These are phyloP conservation scores for Suillus brevipes DNA, from an alignment of 768 basidiomycete genomes.

Conservation along the genomic window DNA sequence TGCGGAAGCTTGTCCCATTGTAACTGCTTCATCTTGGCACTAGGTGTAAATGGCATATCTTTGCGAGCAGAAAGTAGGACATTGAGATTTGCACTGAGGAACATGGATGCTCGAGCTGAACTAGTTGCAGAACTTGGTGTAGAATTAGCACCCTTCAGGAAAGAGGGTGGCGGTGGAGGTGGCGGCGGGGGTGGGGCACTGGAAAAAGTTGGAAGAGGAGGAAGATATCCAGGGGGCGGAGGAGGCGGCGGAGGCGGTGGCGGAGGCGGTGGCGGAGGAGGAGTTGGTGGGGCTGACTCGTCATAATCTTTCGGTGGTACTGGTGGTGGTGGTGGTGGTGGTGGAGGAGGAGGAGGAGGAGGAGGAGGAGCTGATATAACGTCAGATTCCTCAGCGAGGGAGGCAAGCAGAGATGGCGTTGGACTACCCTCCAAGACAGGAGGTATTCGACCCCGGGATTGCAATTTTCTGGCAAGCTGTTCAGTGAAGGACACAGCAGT, in stretches of 20 bases:
- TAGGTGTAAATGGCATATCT: conserved; percentile 81
- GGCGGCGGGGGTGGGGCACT: conserved; percentile 30
- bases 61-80: conserved; percentile 68
- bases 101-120: conserved; percentile 60
- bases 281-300: conserved; percentile 26
- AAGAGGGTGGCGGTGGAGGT: conserved; percentile 38
- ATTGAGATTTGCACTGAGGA: conserved; percentile 58
- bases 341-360: conserved; percentile 11
- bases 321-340: conserved; percentile 28
- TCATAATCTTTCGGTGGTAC: conserved; percentile 21
- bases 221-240: conserved; percentile 32
- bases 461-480: conserved; percentile 59
- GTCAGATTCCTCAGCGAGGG: conserved; percentile 43
- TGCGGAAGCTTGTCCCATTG: conserved; percentile 99
- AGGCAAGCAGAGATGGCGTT: conserved; percentile 34
- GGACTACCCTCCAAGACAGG: conserved; percentile 40
- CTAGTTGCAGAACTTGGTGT: conserved; percentile 38
- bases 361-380: conserved; percentile 26
- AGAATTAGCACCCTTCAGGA: conserved; percentile 32
- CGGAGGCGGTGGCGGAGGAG: conserved; percentile 23
- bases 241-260: conserved; percentile 38
- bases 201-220: conserved; percentile 27
- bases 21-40: conserved; percentile 93
- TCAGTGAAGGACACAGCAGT: conserved; percentile 58
- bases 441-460: conserved; percentile 46